Evolutionary conservation across 1,139 yeast species (phyloP), one percentile per base, ranked within the genome.

Genomic region (Yamadazyma aaseri): DNA sequence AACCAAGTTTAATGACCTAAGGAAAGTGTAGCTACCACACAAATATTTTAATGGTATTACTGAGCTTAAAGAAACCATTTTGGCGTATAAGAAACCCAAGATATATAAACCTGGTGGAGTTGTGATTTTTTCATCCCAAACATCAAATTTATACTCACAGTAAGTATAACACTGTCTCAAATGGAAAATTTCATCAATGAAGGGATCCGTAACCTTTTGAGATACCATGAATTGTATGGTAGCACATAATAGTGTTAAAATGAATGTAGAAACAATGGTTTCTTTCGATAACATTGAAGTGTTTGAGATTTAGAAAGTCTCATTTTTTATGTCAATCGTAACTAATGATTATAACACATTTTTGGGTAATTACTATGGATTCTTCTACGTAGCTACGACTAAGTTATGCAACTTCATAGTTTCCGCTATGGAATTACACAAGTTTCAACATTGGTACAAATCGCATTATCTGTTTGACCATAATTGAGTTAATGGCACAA

Each of bases 61-160:
- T 4, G 38, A 26, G 29, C 45, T 32, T 32, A 56, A 25, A 17
- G 46, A 36, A 26, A 65, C 27, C 2, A 60, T 17, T 39, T 69
- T 58, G 30, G 72, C 56, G 50, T 69, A 78, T 4, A 60, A 34
- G 42, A 71, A 72, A 1, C 90, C 95, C 8, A 89, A 50, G 7
- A 72, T 44, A 51, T 92, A 92, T 23, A 92, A 63, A 0, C 98
- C 99, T 1, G 98, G 98, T 2, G 98, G 98, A 0, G 98, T 92
- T 3, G 98, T 92, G 54, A 94, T 87, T 54, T 90, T 92, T 22
- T 79, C 71, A 55, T 92, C 92, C 97, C 97, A 92, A 1, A 64
- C 51, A 10, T 44, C 40, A 60, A 81, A 87, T 31, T 76, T 63
- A 9, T 82, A 82, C 1, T 58, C 48, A 41, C 87, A 76, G 53